These are phyloP conservation scores for Elsinoe australis DNA, from an alignment of 2,329 filamentous ascomycete genomes.

Conservation along the genomic window DNA sequence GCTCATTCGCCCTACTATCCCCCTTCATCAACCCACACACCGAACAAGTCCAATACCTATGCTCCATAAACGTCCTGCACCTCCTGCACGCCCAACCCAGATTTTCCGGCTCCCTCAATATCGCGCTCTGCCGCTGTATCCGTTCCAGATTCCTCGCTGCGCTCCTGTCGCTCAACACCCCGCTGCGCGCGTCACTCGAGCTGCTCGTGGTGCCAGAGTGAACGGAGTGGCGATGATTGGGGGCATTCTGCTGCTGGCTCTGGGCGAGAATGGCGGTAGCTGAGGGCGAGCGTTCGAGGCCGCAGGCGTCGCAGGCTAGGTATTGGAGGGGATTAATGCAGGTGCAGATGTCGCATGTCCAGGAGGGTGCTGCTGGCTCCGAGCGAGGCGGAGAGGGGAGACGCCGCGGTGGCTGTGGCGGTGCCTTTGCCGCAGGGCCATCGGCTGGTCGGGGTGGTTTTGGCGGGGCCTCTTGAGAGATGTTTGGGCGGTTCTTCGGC, in stretches of 20 bases:
- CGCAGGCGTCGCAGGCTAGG: constrained; percentile 54
- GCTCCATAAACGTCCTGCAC: constrained; percentile 57
- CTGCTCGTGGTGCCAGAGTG: constrained; percentile 3
- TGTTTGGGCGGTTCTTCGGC: not conserved
- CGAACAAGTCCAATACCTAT: constrained; percentile 57
- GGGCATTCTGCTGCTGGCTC: constrained; percentile 20
- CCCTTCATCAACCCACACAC: constrained; percentile 53
- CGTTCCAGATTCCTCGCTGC: constrained; percentile 17
- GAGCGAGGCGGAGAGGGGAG: constrained; percentile 30
- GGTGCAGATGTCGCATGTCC: constrained; percentile 56
- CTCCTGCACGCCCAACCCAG: constrained; percentile 52
- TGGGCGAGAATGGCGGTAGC: constrained; percentile 23
- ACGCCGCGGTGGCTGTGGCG: constrained; percentile 25
- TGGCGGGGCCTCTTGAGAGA: constrained; percentile 1
- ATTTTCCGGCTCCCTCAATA: constrained; percentile 36
- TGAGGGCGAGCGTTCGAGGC: constrained; percentile 46
- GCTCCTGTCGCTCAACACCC: not conserved
- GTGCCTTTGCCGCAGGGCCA: constrained; percentile 18
- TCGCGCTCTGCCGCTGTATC: constrained; percentile 15
- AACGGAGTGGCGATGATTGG: constrained; percentile 21
- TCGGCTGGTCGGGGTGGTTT: constrained; percentile 2
- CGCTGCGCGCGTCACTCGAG: not conserved
- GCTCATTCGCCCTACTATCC: constrained; percentile 16
- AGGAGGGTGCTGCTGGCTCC: constrained; percentile 34
- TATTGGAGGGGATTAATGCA: constrained; percentile 53